A percentile compares a stretch with the other conserved stretches of the same genome.
These are phyloP conservation scores for Pseudogymnoascus sp. DNA, from an alignment of 2,329 filamentous ascomycete species.

Conservation along the genomic window DNA sequence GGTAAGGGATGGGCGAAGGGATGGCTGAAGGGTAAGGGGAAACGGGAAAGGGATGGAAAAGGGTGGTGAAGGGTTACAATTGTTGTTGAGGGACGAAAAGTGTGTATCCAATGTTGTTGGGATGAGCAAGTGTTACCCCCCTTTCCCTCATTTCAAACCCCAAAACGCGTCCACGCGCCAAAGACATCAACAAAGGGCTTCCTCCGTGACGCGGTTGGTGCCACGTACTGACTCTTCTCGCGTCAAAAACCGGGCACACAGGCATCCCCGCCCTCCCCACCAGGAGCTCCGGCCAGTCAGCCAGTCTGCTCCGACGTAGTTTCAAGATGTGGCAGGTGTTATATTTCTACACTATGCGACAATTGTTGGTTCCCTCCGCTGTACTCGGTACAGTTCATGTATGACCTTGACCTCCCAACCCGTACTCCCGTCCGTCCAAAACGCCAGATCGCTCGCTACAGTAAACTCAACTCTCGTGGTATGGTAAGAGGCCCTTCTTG, in stretches of 20 bases:
- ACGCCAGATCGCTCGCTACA: conserved; percentile 5
- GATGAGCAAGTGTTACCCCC: conserved; percentile 6
- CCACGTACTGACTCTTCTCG: background rate
- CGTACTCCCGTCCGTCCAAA: background rate
- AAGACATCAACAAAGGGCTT: background rate
- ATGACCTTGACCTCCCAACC: background rate
- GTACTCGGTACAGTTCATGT: background rate
- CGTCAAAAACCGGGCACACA: conserved; percentile 1
- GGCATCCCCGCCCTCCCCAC: background rate
- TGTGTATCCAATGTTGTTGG: conserved; percentile 5
- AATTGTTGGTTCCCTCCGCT: background rate
- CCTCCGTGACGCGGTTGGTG: background rate
- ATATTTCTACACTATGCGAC: conserved; percentile 5
- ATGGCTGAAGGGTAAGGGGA: conserved; percentile 20
- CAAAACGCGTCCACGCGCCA: background rate
- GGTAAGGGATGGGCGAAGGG: background rate
- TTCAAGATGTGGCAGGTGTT: conserved; percentile 2
- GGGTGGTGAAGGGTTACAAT: conserved; percentile 34
- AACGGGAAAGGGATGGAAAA: conserved; percentile 29
- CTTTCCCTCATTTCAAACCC: background rate
- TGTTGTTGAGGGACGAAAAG: conserved; percentile 5
- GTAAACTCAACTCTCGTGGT: conserved; percentile 26
- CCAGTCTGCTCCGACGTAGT: background rate
- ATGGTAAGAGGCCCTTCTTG: conserved; percentile 65
- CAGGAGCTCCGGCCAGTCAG: background rate